These are phyloP conservation scores for Rubroshorea leprosula DNA, from an alignment of 345 rosid genomes.

Conservation along the genomic window DNA sequence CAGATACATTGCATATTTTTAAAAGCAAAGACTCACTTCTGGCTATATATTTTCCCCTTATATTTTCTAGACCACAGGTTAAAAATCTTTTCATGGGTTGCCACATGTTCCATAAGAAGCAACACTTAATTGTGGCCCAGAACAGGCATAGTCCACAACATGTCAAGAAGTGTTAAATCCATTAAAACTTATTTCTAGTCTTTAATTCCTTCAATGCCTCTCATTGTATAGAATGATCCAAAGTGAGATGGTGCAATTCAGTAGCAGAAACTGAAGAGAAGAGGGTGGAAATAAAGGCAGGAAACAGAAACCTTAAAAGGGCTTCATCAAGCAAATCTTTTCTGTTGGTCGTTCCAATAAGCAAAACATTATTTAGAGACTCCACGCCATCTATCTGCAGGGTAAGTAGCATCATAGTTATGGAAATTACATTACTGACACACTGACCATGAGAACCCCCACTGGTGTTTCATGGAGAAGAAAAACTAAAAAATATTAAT, in stretches of 20 bases:
- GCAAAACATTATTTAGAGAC: conserved; percentile 94
- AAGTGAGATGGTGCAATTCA: not conserved
- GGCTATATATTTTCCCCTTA: too few relatives aligned
- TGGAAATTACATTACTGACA: not conserved
- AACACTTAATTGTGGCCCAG: not conserved
- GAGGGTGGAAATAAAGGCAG: conserved; percentile 10
- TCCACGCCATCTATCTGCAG: conserved; percentile 99
- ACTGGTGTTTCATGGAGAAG: conserved; percentile 11
- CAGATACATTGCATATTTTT: not conserved
- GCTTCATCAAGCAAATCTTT: conserved; percentile 99
- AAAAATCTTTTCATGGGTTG: not conserved
- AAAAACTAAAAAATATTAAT: conserved; percentile 1
- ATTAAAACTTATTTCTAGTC: not conserved
- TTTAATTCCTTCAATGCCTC: conserved; percentile 4
- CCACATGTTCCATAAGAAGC: too few relatives aligned
- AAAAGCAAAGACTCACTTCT: not conserved
- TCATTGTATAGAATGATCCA: too few relatives aligned
- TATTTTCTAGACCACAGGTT: not conserved
- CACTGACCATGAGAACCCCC: conserved; percentile 2
- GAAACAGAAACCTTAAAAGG: conserved; percentile 67
- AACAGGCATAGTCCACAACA: not conserved
- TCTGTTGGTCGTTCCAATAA: conserved; percentile 99
- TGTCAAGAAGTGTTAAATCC: not conserved
- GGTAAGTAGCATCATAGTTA: conserved; percentile 20
- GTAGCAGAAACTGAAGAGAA: not conserved